Evolutionary conservation across 2,329 filamentous ascomycete genomes (phyloP).

Genomic region (Fusarium buxicola): DNA sequence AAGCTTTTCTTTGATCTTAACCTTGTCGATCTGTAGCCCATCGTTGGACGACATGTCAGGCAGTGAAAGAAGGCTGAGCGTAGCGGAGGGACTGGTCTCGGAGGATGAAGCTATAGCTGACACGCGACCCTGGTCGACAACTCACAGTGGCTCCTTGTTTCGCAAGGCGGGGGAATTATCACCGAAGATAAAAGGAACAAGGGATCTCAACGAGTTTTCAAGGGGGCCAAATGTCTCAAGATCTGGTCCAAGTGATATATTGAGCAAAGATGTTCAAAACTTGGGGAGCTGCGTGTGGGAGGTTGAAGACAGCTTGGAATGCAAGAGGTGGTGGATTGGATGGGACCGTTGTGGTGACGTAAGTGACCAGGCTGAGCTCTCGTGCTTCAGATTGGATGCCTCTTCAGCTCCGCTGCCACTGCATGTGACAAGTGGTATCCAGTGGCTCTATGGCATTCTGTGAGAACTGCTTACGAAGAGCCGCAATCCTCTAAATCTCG

Average conservation of each 20-base stretch:
- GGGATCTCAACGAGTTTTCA: constrained; percentile 7
- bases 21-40: constrained; percentile 53
- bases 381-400: constrained; percentile 22
- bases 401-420: constrained; percentile 2
- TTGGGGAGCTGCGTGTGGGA: constrained; percentile 4
- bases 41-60: constrained; percentile 35
- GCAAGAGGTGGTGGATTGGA: constrained; percentile 32
- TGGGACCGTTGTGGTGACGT: constrained; percentile 16
- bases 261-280: constrained; percentile 21
- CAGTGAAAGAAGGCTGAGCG: background rate
- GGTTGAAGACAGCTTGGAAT: constrained; percentile 27
- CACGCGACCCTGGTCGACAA: constrained; percentile 5
- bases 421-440: constrained; percentile 24
- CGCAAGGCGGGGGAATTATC: background rate
- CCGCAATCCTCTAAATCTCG: constrained; percentile 3
- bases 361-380: constrained; percentile 13
- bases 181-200: background rate
- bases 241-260: constrained; percentile 2
- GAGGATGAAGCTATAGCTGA: constrained; percentile 1
- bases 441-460: background rate
- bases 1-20: constrained; percentile 53
- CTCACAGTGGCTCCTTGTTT: background rate
- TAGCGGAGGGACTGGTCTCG: background rate
- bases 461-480: background rate
- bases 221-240: constrained; percentile 16